phyloP scores from a whole-genome alignment of 1,284 basidiomycete species.

The Ustilago nuda region DNA sequence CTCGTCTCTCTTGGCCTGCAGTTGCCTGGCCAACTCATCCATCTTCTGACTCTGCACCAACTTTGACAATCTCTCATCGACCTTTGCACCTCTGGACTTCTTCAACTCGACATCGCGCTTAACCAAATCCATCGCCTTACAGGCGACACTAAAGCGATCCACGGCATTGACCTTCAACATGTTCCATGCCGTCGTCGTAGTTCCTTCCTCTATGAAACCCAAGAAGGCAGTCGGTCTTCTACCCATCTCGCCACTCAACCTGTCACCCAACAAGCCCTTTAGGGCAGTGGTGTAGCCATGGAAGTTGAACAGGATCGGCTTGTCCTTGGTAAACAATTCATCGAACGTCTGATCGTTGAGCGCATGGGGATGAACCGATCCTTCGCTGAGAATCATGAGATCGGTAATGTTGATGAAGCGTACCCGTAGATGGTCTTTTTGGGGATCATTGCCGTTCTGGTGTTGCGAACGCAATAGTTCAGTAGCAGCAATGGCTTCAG shows the following conservation, averaged over 20 bases:
- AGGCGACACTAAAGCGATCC: slow-evolving; percentile 71
- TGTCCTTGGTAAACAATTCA: slow-evolving; percentile 62
- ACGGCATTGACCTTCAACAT: slow-evolving; percentile 72
- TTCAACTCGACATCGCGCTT: slow-evolving; percentile 16
- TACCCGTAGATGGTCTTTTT: slow-evolving; percentile 55
- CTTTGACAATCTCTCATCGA: slow-evolving; percentile 37
- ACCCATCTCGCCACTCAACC: slow-evolving; percentile 28
- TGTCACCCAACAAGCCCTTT: slow-evolving; percentile 46
- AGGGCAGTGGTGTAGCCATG: slow-evolving; percentile 76
- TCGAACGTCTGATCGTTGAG: slow-evolving; percentile 75
- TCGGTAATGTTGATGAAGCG: slow-evolving; percentile 72
- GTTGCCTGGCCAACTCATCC: slow-evolving; percentile 68
- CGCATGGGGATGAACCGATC: slow-evolving; percentile 81
- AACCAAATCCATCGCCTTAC: slow-evolving; percentile 69
- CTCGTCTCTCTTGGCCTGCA: slow-evolving; percentile 69
- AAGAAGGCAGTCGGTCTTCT: slow-evolving; percentile 22
- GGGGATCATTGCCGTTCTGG: slow-evolving; percentile 30
- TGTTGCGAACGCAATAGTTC: slow-evolving; percentile 42
- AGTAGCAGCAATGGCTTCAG: slow-evolving; percentile 70
- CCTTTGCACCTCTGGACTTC: slow-evolving; percentile 23
- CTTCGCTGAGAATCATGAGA: slow-evolving; percentile 79
- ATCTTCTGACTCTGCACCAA: slow-evolving; percentile 66
- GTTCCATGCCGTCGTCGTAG: slow-evolving; percentile 72
- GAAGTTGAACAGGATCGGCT: slow-evolving; percentile 75
- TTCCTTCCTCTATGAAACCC: slow-evolving; percentile 72